Evolutionary conservation across 163 green algal species (phyloP).

Genomic region (Volvox carteri): DNA sequence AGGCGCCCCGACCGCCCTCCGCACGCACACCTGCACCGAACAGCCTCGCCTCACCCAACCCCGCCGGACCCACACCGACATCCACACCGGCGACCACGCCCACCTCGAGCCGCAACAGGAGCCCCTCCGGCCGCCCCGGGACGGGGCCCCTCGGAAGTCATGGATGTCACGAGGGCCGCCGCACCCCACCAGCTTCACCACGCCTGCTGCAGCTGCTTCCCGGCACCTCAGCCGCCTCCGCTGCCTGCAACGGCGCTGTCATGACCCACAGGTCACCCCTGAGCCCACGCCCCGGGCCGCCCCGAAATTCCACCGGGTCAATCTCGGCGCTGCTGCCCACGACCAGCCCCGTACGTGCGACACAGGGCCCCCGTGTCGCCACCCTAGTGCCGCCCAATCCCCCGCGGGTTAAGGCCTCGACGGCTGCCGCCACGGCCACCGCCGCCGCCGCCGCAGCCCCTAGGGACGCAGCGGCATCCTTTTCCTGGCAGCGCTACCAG

Average conservation of each 20-base stretch:
- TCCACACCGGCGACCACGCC: no score
- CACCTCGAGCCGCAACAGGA: no score
- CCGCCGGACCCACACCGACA: no score
- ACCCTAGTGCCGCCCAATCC: not conserved
- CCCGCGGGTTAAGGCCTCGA: not conserved
- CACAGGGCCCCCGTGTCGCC: not conserved
- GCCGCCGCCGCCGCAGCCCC: not conserved
- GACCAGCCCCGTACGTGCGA: not conserved
- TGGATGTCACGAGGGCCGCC: no score
- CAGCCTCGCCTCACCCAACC: no score
- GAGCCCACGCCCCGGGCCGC: not conserved
- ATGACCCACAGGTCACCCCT: not conserved
- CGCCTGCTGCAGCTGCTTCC: not conserved
- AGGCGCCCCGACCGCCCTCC: no score
- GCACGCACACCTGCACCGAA: no score
- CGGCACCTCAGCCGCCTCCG: not conserved
- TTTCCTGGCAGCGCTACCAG: slow-evolving; percentile 7
- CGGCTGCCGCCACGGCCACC: not conserved
- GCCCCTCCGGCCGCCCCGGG: no score
- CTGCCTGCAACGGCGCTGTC: no score
- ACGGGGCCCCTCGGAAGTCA: no score
- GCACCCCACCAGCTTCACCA: not conserved
- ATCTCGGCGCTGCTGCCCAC: slow-evolving; percentile 10
- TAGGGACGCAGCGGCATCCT: not conserved
- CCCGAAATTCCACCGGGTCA: not conserved